Percentiles rank a stretch among this genome's conserved stretches.
phyloP scores from a whole-genome alignment of 129 eudicot species.

The Tanacetum coccineum region DNA sequence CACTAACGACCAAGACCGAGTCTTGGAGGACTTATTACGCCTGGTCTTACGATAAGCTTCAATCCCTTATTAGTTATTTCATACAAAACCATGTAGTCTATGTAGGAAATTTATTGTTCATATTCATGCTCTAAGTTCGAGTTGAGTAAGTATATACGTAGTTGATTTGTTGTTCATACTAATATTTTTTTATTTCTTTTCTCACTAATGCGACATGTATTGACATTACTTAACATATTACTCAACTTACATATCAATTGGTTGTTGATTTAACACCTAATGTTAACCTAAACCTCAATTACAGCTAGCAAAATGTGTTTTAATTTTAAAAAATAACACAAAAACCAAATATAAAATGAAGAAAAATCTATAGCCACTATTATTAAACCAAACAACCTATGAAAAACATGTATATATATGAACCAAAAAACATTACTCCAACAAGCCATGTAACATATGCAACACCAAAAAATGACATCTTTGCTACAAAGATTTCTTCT shows the following conservation, averaged over 20 bases:
- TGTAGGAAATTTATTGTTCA: too few relatives aligned
- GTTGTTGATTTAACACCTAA: too few relatives aligned
- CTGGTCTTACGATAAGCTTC: too few relatives aligned
- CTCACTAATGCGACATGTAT: neutral
- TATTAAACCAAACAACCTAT: conserved; percentile 21
- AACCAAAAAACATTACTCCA: conserved; percentile 22
- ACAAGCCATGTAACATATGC: conserved; percentile 18
- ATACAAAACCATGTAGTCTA: too few relatives aligned
- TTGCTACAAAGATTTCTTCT: conserved; percentile 25
- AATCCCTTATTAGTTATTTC: too few relatives aligned
- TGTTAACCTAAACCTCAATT: neutral
- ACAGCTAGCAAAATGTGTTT: neutral
- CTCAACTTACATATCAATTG: too few relatives aligned
- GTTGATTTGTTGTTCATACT: too few relatives aligned
- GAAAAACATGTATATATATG: conserved; percentile 22
- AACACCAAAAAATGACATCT: conserved; percentile 39
- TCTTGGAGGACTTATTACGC: too few relatives aligned
- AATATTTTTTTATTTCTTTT: neutral
- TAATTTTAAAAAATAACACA: neutral
- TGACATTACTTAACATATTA: too few relatives aligned
- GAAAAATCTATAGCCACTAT: neutral
- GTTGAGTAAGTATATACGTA: too few relatives aligned
- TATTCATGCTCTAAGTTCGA: too few relatives aligned
- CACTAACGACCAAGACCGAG: too few relatives aligned
- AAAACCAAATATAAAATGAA: neutral